Conservation (phyloP, 2,329 filamentous ascomycete species). For the Neoscytalidium dimidiatum region DNA sequence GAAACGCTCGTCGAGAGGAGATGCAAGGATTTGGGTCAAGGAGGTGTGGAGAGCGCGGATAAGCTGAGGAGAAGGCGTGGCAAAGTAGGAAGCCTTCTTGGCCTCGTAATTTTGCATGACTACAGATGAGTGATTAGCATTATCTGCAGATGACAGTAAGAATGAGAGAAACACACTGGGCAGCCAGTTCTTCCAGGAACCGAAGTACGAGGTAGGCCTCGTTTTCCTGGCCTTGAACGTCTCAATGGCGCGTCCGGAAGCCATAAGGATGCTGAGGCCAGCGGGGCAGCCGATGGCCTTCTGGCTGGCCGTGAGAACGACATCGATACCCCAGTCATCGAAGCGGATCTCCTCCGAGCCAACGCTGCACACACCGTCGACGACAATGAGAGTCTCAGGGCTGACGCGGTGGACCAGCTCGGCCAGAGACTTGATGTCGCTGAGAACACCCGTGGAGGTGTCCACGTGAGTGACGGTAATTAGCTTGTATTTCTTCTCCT, state of each 20-base stretch:
- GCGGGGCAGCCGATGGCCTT: slow-evolving; percentile 97
- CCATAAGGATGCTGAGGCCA: slow-evolving; percentile 91
- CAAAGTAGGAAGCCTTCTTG: slow-evolving; percentile 97
- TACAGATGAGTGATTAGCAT: slow-evolving; percentile 39
- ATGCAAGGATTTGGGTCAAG: slow-evolving; percentile 80
- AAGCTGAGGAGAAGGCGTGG: slow-evolving; percentile 91
- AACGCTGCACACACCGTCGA: slow-evolving; percentile 96
- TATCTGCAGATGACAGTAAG: neutral
- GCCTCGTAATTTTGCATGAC: slow-evolving; percentile 99
- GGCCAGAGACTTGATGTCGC: slow-evolving; percentile 81
- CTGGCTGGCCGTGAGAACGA: slow-evolving; percentile 89
- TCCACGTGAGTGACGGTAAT: slow-evolving; percentile 96
- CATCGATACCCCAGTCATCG: slow-evolving; percentile 91
- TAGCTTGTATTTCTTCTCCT: slow-evolving; percentile 90
- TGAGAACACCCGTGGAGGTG: slow-evolving; percentile 93
- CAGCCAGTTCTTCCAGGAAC: slow-evolving; percentile 95
- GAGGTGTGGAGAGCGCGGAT: slow-evolving; percentile 90
- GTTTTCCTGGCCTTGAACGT: slow-evolving; percentile 77
- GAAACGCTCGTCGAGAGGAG: slow-evolving; percentile 80
- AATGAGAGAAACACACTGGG: slow-evolving; percentile 61
- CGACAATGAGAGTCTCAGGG: slow-evolving; percentile 86
- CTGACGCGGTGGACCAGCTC: slow-evolving; percentile 83
- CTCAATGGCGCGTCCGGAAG: slow-evolving; percentile 84
- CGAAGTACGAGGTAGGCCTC: slow-evolving; percentile 86
- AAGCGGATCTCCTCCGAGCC: slow-evolving; percentile 95